These are phyloP conservation scores for Solanum lycopersicoides DNA, from an alignment of 257 asterid species.

Conservation along the genomic window DNA sequence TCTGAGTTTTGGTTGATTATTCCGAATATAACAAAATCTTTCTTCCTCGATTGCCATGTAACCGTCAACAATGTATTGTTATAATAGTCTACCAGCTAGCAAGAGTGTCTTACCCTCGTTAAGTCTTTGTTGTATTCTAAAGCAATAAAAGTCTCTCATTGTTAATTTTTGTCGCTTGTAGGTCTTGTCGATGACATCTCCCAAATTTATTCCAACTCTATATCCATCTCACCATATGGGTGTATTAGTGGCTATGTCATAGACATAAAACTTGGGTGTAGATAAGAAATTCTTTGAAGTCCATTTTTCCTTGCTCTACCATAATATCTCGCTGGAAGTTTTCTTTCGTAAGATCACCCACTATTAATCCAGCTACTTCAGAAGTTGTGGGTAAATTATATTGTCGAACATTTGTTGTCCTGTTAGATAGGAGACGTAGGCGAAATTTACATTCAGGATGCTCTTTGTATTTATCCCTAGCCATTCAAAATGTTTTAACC, in stretches of 20 bases:
- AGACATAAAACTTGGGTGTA: background rate
- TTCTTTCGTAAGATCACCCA: background rate
- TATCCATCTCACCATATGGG: background rate
- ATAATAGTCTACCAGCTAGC: too few species aligned
- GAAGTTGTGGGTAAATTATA: background rate
- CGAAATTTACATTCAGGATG: background rate
- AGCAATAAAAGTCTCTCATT: background rate
- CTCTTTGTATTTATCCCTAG: background rate
- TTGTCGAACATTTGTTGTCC: background rate
- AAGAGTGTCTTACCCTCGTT: too few species aligned
- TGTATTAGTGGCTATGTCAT: too few species aligned
- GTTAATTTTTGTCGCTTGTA: background rate
- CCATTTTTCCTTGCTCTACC: background rate
- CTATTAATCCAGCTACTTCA: background rate
- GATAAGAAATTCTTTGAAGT: background rate
- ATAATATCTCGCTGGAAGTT: background rate
- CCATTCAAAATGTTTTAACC: background rate
- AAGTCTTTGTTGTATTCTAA: too few species aligned
- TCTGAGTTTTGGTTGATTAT: too few species aligned
- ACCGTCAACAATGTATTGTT: too few species aligned
- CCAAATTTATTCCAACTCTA: background rate
- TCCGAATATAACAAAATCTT: too few species aligned
- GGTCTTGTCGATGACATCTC: background rate
- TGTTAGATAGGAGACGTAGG: background rate
- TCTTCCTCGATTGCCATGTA: too few species aligned